Evolutionary conservation across 2,329 filamentous ascomycete species (phyloP), one percentile per base, ranked within the genome.

Genomic region (Fusarium subtropicale): DNA sequence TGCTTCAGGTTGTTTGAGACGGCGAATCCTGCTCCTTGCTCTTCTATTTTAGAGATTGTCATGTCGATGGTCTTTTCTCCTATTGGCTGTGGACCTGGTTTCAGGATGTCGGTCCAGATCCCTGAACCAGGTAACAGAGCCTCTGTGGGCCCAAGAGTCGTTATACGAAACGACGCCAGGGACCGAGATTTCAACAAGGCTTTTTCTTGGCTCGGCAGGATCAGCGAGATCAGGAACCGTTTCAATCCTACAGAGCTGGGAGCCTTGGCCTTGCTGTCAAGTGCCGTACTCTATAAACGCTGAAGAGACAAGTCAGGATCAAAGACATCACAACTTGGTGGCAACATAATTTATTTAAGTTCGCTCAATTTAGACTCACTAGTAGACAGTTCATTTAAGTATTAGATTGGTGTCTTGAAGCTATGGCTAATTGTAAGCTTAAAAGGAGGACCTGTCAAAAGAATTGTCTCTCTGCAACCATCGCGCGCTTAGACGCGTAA

Each of bases 71-170:
- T 45, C 60, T 44, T 64, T 18, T 65, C 47, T 64, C 53, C 15
- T 52, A 69, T 66, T 68, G 65, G 65, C 13, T 54, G 54, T 60
- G 65, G 53, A 26, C 56, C 54, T 18, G 36, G 65, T 68, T 68
- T 66, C 63, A 66, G 64, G 64, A 62, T 31, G 39, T 18, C 62
- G 50, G 64, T 36, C 31, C 50, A 44, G 62, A 47, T 47, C 24
- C 33, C 62, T 46, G 34, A 62, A 66, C 54, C 48, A 39, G 54
- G 62, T 48, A 60, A 65, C 60, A 66, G 31, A 22, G 60, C 54
- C 62, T 48, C 9, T n/a, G 53, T 34, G 60, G 62, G 28, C 47
- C 54, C 36, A 36, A 33, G n/a, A 24, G 30, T 46, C 33, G 31
- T 38, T 60, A 66, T 31, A 41, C 51, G 62, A 65, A 66, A 65